These are phyloP conservation scores for Ophidiomyces ophidiicola DNA, from an alignment of 2,329 filamentous ascomycete species.

Conservation along the genomic window DNA sequence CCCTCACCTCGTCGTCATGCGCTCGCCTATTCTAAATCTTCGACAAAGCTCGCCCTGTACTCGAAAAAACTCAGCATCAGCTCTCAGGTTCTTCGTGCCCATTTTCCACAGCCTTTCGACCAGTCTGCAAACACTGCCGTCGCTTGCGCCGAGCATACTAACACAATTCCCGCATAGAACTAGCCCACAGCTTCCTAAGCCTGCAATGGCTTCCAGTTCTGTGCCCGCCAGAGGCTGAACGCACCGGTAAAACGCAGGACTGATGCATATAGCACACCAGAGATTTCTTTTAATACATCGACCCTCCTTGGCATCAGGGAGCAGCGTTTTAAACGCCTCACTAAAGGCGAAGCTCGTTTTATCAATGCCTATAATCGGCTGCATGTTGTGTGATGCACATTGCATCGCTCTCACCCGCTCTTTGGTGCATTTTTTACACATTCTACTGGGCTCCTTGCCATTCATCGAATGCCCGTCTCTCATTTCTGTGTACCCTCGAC, in stretches of 20 bases:
- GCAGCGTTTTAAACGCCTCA: slow-evolving; percentile 20
- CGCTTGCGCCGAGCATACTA: slow-evolving; percentile 13
- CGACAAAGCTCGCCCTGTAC: slow-evolving; percentile 17
- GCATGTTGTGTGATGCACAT: slow-evolving; percentile 26
- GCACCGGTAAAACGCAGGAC: slow-evolving; percentile 30
- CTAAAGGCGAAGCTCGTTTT: slow-evolving; percentile 17
- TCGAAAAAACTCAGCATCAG: slow-evolving; percentile 22
- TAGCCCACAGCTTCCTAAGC: slow-evolving; percentile 21
- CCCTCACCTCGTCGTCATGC: neutral
- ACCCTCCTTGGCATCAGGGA: slow-evolving; percentile 14
- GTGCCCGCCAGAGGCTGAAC: neutral
- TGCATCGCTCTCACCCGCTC: slow-evolving; percentile 25
- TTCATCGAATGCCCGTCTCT: slow-evolving; percentile 26
- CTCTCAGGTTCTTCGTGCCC: slow-evolving; percentile 15
- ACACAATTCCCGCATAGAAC: slow-evolving; percentile 23
- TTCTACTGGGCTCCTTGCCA: slow-evolving; percentile 23
- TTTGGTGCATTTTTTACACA: slow-evolving; percentile 31
- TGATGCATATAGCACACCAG: slow-evolving; percentile 35
- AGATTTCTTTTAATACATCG: slow-evolving; percentile 13
- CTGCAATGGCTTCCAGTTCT: neutral
- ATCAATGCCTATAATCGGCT: slow-evolving; percentile 18
- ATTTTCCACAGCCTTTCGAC: slow-evolving; percentile 13
- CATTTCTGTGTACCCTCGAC: slow-evolving; percentile 30
- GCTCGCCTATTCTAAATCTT: neutral
- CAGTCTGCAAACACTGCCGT: slow-evolving; percentile 17